Percentiles rank a stretch among this genome's conserved stretches.
Conservation (phyloP, 1,284 basidiomycete genomes). For the Ceratobasidium sp. region DNA sequence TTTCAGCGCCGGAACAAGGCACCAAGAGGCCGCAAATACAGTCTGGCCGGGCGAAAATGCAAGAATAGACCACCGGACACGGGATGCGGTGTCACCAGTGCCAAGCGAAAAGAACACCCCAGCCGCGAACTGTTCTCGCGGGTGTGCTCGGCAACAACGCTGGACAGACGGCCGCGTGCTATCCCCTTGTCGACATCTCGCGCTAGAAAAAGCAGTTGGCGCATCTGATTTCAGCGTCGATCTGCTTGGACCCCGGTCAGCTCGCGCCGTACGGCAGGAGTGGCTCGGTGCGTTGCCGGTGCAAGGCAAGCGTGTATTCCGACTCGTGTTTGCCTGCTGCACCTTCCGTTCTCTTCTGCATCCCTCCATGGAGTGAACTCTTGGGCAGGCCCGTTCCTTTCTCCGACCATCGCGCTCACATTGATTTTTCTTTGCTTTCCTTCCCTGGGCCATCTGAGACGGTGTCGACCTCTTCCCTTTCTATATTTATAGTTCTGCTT, state of each 20-base stretch:
- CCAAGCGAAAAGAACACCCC: background rate
- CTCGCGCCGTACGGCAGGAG: background rate
- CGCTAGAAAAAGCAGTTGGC: background rate
- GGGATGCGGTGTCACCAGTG: background rate
- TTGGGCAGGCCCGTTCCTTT: background rate
- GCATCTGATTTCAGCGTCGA: conserved; percentile 35
- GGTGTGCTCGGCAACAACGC: conserved; percentile 8
- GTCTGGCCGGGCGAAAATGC: background rate
- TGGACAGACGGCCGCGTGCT: conserved; percentile 3
- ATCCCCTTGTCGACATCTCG: conserved; percentile 37
- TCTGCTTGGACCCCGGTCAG: conserved; percentile 28
- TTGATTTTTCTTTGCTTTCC: conserved; percentile 14
- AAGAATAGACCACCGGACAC: background rate
- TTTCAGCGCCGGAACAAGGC: conserved; percentile 11
- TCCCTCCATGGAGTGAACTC: background rate
- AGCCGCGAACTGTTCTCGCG: background rate
- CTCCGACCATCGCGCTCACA: background rate
- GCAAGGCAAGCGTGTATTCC: background rate
- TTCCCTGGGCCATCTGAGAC: background rate
- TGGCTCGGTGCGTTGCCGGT: background rate
- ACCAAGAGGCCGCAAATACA: conserved; percentile 9
- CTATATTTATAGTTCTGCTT: background rate
- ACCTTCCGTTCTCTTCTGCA: background rate
- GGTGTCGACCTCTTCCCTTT: background rate
- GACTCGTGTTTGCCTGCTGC: background rate